Conservation (phyloP, 345 rosid species). For the Gossypium anomalum region DNA sequence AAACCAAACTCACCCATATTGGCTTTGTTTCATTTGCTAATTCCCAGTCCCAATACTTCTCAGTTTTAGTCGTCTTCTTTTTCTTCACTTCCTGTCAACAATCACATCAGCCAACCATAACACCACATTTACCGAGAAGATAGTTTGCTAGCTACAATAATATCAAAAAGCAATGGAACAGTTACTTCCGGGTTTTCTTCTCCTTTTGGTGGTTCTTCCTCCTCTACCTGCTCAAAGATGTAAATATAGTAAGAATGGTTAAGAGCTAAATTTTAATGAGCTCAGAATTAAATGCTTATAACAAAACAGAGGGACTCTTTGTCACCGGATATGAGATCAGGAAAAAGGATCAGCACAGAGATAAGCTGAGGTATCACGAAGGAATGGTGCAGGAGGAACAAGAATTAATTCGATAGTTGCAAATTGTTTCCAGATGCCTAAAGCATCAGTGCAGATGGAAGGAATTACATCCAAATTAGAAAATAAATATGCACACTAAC, state of each 20-base stretch:
- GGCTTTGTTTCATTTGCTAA: conserved; percentile 95
- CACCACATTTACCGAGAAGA: background rate
- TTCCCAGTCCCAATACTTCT: conserved; percentile 99
- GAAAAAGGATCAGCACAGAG: background rate
- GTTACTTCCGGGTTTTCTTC: conserved; percentile 64
- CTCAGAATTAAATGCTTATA: background rate
- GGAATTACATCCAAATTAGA: background rate
- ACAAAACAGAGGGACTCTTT: background rate
- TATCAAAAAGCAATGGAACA: background rate
- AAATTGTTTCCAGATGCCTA: background rate
- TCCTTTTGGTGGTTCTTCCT: conserved; percentile 78
- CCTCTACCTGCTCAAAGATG: conserved; percentile 62
- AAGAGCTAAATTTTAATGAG: background rate
- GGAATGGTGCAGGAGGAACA: background rate
- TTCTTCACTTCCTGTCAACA: conserved; percentile 65
- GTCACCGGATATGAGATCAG: background rate
- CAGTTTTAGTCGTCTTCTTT: conserved; percentile 80
- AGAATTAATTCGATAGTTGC: background rate
- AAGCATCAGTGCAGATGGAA: background rate
- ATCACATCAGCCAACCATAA: conserved; percentile 17
- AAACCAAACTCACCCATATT: conserved; percentile 65
- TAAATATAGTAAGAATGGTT: background rate
- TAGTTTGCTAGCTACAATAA: background rate
- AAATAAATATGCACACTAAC: conserved; percentile 31
- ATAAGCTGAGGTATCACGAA: background rate